Evolutionary conservation across 176 grass and related monocot genomes (phyloP), one percentile per base, ranked within the genome.

Genomic region (Oryza longistaminata): DNA sequence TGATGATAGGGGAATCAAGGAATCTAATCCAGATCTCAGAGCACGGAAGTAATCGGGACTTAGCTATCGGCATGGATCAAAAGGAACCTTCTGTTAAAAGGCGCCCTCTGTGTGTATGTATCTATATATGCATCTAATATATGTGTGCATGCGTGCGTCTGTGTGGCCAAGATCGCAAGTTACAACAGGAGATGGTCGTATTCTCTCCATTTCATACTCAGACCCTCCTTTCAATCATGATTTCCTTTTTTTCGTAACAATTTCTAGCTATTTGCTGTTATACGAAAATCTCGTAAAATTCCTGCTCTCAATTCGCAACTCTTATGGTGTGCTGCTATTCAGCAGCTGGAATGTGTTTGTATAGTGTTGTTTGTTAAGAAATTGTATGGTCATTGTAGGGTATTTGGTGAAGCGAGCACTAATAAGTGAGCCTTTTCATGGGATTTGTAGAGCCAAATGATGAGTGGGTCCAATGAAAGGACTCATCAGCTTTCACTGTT

Each of bases 21-120:
- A 96, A 96, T 96, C 91, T 93, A 93, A 96, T 90, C 87, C 84
- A 93, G 94, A 91, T 91, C 89, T 90, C 84, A 76, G 77, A 90
- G 62, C 81, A 49, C 76, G 61, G 60, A 85, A 78, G 81, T 69
- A 70, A 88, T 77, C 66, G 24, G 52, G 62, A 81, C 85, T 45
- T 80, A 40, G 82, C 82, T 81, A 81, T 85, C 76, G 37, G 48
- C 19, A 75, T 81, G 87, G 77, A 89, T 89, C 71, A 35, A 68
- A 80, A 85, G 76, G 82, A 89, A 85, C 70, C 49, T 89, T 85
- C 76, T 85, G 70, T 81, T 7, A 29, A 62, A 84, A 80, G 77
- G 0, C 46, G 58, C 4, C n/a, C 58, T 24, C 21, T 62, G n/a
- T 62, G 58, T 62, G 64, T 11, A 14, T 13, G 49, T 58, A 31